Base-by-base conservation (phyloP, 2,329 filamentous ascomycete species). In the Rutstroemia sydowiana region DNA sequence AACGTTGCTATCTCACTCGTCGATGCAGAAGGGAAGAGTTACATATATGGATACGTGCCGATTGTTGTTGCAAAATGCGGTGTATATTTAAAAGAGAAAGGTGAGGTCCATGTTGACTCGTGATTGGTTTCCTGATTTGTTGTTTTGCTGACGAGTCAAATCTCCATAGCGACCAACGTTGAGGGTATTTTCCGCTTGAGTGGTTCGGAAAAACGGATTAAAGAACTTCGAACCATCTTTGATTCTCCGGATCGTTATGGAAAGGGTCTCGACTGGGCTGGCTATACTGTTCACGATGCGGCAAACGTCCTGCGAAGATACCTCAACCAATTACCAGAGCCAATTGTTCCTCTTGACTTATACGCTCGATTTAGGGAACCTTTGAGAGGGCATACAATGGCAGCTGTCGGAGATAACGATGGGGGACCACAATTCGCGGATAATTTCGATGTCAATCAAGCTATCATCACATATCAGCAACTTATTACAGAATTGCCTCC, bases 41-140 rank as follows among this genome's bases (percentile, higher is more conserved):
- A 95, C 69, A 96, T 97, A 49, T 98, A 97, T 69, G 93, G 93
- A 65, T 97, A 97, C 65, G 92, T 98, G 7, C 93, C 93, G 16
- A 97, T 98, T 59, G 92, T 98, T 40, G 92, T 98, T 49, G 93
- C 93, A 32, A 98, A 98, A 70, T 97, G 93, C 68, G 93, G 93
- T 57, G 91, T 98, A 3, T 98, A 91, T 61, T 69, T 98, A 59
- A 98, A 98, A 70, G 93, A 98, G 69, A 96, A 95, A 80, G 93
- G 93, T 96, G 70, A 59, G 79, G 71, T 46, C 34, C 18, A 5
- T 13, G 11, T 39, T 16, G 21, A 13, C 18, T 28, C 5, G 16
- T 59, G 10, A 32, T 32, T 32, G n/a, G 30, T 13, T 32, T 32
- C 16, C 36, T 37, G 20, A 28, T 16, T 50, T 44, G 30, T 52